Evolutionary conservation across 2,329 filamentous ascomycete genomes (phyloP), one percentile per base, ranked within the genome.

Genomic region (Epichloe brachyelytri): DNA sequence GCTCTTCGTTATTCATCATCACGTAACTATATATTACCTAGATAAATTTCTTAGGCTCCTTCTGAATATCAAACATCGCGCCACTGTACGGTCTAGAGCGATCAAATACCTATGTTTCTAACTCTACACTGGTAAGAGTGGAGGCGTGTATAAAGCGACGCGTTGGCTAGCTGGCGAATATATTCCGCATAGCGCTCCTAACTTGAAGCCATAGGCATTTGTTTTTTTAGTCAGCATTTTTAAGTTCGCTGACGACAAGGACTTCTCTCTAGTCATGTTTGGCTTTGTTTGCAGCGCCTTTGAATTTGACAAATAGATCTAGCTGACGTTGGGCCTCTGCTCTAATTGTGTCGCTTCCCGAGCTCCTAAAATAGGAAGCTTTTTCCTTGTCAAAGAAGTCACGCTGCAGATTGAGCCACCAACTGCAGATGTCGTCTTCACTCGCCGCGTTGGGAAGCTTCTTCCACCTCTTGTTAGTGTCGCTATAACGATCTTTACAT

Each of bases 1-100:
- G 40, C 7, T 51, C 47, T 12, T 15, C 12, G 3, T 56, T 46
- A 11, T 15, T 51, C 54, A 59, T 55, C 8, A n/a, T 52, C 1
- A 17, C 5, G 38, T 58, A 57, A 3, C 12, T n/a, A 5, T 11
- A 17, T 2, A 54, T 10, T 1, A 53, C 40, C 34, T 34, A 39
- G 19, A 22, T 39, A 22, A 49, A 46, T 5, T 34, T 46, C 14
- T 48, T 5, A 15, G 49, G 48, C 5, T 47, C 37, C 7, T 46
- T n/a, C 30, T 36, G 20, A 4, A 49, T 5, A 20, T 56, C 43
- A n/a, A 56, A 53, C 11, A 43, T 33, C n/a, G 38, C 48, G 7
- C 46, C 43, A 37, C 51, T 48, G n/a, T 50, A 53, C 22, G 41
- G 48, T 38, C 47, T 43, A 43, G 51, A 53, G 17, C 51, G 39